Percentiles rank a stretch among this genome's conserved stretches.
phyloP scores from a whole-genome alignment of 169 alveolate species.

The Plasmodium gonderi region DNA sequence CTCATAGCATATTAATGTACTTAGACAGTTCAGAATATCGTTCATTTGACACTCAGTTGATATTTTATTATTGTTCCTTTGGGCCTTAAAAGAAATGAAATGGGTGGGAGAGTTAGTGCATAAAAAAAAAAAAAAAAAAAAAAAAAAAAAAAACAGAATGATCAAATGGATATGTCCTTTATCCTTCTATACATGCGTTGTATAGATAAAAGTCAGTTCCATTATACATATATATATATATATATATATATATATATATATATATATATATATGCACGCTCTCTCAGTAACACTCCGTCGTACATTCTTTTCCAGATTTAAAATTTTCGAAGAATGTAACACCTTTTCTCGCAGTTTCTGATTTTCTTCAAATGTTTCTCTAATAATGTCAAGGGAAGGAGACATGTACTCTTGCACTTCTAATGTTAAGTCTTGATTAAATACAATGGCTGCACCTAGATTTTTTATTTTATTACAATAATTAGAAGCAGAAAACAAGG shows the following conservation, averaged over 20 bases:
- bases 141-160: too few species aligned
- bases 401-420: conserved; percentile 92
- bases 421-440: conserved; percentile 85
- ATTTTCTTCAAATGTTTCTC: conserved; percentile 79
- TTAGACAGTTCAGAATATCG: conserved; percentile 27
- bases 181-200: too few species aligned
- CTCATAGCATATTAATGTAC: conserved; percentile 58
- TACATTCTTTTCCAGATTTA: conserved; percentile 71
- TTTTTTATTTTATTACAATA: conserved; percentile 92
- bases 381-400: conserved; percentile 86
- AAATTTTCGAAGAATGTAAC: conserved; percentile 14
- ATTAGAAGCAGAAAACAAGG: conserved; percentile 93
- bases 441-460: conserved; percentile 89
- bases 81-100: conserved; percentile 10
- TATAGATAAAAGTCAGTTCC: too few species aligned
- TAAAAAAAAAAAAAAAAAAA: too few species aligned
- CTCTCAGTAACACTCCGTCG: background rate
- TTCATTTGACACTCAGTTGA: conserved; percentile 29
- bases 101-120: too few species aligned
- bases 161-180: too few species aligned
- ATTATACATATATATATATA: too few species aligned
- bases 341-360: conserved; percentile 79
- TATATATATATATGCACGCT: background rate
- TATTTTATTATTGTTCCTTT: conserved; percentile 2
- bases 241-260: background rate